Evolutionary conservation across 2,329 filamentous ascomycete genomes (phyloP).

Genomic region (Colletotrichum plurivorum): DNA sequence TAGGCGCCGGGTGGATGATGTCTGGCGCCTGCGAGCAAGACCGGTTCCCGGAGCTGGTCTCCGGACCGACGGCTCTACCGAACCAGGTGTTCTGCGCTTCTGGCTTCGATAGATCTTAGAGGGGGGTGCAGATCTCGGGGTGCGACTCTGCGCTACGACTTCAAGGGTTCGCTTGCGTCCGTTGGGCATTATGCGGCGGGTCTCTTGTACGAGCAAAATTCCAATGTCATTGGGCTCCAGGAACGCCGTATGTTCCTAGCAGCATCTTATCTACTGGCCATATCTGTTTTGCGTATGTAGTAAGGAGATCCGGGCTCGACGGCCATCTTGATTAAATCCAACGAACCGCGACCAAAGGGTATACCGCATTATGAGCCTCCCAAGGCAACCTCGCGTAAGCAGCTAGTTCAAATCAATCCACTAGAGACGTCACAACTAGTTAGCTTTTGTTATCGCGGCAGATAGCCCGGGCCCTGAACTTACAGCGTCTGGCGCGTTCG

Average conservation of each 20-base stretch:
- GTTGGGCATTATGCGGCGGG: background rate
- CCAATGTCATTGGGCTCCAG: background rate
- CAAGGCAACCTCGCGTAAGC: background rate
- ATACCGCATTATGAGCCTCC: slow-evolving; percentile 23
- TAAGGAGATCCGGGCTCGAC: background rate
- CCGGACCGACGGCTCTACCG: background rate
- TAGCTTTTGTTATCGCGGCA: background rate
- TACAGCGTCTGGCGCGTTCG: slow-evolving; percentile 70
- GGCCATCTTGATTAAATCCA: background rate
- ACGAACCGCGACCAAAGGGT: slow-evolving; percentile 12
- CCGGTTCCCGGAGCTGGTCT: too few species aligned
- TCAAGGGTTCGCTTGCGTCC: background rate
- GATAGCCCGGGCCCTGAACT: slow-evolving; percentile 43
- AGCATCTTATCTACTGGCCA: background rate
- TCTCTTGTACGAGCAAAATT: background rate
- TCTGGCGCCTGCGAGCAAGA: too few species aligned
- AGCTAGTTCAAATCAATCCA: slow-evolving; percentile 38
- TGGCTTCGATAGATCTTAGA: too few species aligned
- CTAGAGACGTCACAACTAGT: slow-evolving; percentile 2
- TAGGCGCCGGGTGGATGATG: too few species aligned
- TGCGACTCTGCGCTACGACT: slow-evolving; percentile 28
- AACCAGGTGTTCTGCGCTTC: background rate
- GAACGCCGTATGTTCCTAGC: background rate
- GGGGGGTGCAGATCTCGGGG: background rate
- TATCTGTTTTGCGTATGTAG: background rate